phyloP scores from a whole-genome alignment of 225 moss, liverwort and hornwort species.

The Anthoceros angustus region DNA sequence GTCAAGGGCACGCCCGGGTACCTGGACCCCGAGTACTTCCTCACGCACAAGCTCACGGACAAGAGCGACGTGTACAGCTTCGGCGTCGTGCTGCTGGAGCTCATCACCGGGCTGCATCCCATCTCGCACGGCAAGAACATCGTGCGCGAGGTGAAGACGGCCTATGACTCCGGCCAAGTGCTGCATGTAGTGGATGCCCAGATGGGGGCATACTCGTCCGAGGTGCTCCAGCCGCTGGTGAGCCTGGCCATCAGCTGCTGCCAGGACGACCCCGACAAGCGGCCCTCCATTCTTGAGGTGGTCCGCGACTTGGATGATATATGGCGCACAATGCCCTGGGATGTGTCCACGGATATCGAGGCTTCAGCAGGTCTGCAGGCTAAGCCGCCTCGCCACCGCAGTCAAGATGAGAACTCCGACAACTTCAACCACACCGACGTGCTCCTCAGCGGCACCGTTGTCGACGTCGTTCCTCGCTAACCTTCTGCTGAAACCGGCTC shows the following conservation, averaged over 20 bases:
- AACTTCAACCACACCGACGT: not conserved
- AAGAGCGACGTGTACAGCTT: slow-evolving; percentile 5
- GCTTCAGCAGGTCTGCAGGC: not conserved
- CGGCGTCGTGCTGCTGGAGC: slow-evolving; percentile 12
- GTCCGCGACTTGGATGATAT: slow-evolving; percentile 10
- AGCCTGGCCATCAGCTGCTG: slow-evolving; percentile 8
- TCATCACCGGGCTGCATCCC: slow-evolving; percentile 8
- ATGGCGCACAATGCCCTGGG: slow-evolving; percentile 6
- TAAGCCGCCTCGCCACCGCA: not conserved
- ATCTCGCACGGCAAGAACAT: slow-evolving; percentile 9
- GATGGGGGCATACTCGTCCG: slow-evolving; percentile 6
- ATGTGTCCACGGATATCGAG: not conserved
- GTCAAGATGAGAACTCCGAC: not conserved
- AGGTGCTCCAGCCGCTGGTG: not conserved
- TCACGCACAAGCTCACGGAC: slow-evolving; percentile 10
- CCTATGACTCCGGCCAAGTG: slow-evolving; percentile 1
- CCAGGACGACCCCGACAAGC: slow-evolving; percentile 3
- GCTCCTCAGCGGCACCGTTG: not conserved
- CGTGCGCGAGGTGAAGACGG: slow-evolving; percentile 10
- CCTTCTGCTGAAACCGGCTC: not conserved
- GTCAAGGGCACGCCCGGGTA: slow-evolving; percentile 15
- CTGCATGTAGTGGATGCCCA: slow-evolving; percentile 7
- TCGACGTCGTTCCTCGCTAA: not conserved
- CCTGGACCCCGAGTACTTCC: slow-evolving; percentile 13
- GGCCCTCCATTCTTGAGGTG: slow-evolving; percentile 8